phyloP scores from a whole-genome alignment of 768 basidiomycete species.

The Termitomyces sp. region DNA sequence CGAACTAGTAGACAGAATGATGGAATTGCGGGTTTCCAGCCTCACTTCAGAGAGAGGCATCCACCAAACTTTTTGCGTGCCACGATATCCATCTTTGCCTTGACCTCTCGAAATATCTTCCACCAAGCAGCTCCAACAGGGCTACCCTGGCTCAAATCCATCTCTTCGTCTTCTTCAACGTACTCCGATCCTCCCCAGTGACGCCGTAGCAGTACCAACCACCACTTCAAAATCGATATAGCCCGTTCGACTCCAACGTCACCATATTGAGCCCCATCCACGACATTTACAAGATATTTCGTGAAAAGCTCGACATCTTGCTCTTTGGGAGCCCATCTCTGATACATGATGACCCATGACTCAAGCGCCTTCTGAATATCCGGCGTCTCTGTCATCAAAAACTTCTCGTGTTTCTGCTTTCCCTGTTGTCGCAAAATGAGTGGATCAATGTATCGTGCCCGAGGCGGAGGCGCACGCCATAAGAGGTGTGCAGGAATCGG shows the following conservation, averaged over 20 bases:
- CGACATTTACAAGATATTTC: conserved; percentile 64
- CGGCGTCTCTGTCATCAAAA: conserved; percentile 54
- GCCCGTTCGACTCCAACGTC: conserved; percentile 66
- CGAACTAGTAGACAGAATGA: neutral
- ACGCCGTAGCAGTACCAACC: conserved; percentile 64
- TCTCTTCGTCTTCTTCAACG: conserved; percentile 28
- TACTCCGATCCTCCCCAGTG: conserved; percentile 57
- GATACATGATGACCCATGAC: conserved; percentile 67
- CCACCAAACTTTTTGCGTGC: conserved; percentile 71
- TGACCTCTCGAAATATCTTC: conserved; percentile 68
- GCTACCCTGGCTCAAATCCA: conserved; percentile 24
- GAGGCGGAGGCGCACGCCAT: conserved; percentile 47
- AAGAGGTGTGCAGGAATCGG: conserved; percentile 34
- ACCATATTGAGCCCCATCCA: conserved; percentile 46
- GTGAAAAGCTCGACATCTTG: conserved; percentile 74
- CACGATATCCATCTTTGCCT: conserved; percentile 58
- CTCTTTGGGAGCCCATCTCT: conserved; percentile 55
- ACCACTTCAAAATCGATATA: conserved; percentile 73
- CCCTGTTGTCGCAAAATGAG: conserved; percentile 56
- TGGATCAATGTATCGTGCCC: conserved; percentile 43
- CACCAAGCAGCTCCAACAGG: conserved; percentile 74
- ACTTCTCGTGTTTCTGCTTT: conserved; percentile 48
- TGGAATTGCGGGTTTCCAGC: neutral
- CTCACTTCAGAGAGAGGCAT: conserved; percentile 51
- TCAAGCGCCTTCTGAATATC: conserved; percentile 73